A percentile compares a stretch with the other conserved stretches of the same genome.
These are phyloP conservation scores for Sanghuangporus weigelae DNA, from an alignment of 1,284 basidiomycete genomes.

Conservation along the genomic window DNA sequence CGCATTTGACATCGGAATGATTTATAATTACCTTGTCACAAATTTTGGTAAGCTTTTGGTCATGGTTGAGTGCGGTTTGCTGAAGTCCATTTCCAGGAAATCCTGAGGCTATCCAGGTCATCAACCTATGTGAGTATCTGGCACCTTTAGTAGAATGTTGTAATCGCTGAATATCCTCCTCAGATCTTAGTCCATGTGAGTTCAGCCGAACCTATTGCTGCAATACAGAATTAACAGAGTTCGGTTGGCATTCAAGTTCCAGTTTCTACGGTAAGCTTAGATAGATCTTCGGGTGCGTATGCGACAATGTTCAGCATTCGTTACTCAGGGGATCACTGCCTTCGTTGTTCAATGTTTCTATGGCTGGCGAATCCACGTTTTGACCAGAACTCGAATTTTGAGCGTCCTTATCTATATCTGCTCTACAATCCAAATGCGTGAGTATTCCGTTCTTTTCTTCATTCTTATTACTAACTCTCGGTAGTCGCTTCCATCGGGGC, in stretches of 20 bases:
- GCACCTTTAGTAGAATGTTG: not conserved
- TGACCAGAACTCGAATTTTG: constrained; percentile 24
- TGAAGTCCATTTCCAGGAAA: not conserved
- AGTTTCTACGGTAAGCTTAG: no score
- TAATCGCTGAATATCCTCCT: not conserved
- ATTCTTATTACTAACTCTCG: not conserved
- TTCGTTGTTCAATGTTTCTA: constrained; percentile 33
- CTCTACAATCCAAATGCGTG: not conserved
- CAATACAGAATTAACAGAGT: no score
- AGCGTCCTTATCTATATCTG: not conserved
- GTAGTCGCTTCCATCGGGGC: not conserved
- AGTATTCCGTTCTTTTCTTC: not conserved
- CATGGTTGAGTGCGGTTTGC: not conserved
- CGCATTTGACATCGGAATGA: constrained; percentile 30
- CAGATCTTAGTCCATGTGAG: not conserved
- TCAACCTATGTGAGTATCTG: not conserved
- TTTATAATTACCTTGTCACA: constrained; percentile 33
- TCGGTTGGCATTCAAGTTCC: no score
- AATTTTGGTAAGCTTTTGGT: constrained; percentile 30
- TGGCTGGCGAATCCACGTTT: constrained; percentile 32
- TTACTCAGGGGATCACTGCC: constrained; percentile 30
- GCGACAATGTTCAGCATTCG: not conserved
- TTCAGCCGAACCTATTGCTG: not conserved
- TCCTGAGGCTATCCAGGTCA: not conserved
- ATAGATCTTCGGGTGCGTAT: no score